Evolutionary conservation across 768 basidiomycete genomes (phyloP).

Genomic region (Lactarius tabidus): DNA sequence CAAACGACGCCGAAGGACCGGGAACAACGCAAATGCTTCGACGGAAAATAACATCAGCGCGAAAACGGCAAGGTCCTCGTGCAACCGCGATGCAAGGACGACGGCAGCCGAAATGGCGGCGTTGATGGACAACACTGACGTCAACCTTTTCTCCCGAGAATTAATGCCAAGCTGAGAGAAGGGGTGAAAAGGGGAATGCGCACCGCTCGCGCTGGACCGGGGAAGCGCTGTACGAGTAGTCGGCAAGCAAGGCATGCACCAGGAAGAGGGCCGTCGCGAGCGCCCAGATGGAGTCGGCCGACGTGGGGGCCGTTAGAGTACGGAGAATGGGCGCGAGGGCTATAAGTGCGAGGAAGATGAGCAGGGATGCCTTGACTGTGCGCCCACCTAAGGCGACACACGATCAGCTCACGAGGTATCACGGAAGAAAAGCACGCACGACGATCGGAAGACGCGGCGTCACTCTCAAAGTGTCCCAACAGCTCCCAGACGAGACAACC

Average conservation of each 20-base stretch:
- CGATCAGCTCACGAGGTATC: neutral
- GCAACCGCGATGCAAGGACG: constrained; percentile 86
- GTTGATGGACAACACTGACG: constrained; percentile 83
- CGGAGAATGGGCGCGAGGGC: constrained; percentile 87
- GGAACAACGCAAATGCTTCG: constrained; percentile 79
- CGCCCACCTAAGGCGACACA: constrained; percentile 52
- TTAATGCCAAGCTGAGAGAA: neutral
- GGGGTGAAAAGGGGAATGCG: constrained; percentile 11
- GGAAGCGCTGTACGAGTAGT: constrained; percentile 58
- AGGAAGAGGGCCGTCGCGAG: constrained; percentile 80
- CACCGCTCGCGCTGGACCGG: constrained; percentile 14
- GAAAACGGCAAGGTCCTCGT: constrained; percentile 82
- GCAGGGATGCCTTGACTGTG: constrained; percentile 71
- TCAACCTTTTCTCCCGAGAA: constrained; percentile 44
- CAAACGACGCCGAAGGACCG: constrained; percentile 67
- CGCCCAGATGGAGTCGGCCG: constrained; percentile 97
- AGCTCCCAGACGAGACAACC: constrained; percentile 66
- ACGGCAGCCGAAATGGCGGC: constrained; percentile 91
- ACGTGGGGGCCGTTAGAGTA: constrained; percentile 91
- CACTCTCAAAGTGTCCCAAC: constrained; percentile 39
- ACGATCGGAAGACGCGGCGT: constrained; percentile 26
- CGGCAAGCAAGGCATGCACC: constrained; percentile 77
- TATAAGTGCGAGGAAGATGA: constrained; percentile 86
- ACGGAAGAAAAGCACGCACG: constrained; percentile 11
- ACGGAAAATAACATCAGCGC: constrained; percentile 83